Evolutionary conservation across 371 early-diverging fungal genomes (phyloP).

Genomic region (Haplosporangium sp.): DNA sequence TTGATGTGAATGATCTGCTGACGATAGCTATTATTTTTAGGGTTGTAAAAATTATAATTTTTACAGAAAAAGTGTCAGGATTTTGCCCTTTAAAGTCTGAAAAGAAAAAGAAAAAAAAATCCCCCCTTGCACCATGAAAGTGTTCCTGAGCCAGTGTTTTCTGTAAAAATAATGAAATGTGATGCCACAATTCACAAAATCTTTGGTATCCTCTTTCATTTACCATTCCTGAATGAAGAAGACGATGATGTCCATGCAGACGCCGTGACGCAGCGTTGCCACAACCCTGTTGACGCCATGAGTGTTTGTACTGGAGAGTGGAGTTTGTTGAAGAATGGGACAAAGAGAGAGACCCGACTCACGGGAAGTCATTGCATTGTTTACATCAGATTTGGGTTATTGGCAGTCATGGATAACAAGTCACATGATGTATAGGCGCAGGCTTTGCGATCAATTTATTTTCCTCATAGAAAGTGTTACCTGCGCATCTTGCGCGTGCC

Average conservation of each 20-base stretch:
- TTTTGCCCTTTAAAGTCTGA: background rate
- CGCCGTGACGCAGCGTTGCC: slow-evolving; percentile 43
- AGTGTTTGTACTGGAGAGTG: background rate
- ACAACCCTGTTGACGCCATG: slow-evolving; percentile 52
- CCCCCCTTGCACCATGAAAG: background rate
- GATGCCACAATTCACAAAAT: background rate
- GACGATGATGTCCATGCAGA: slow-evolving; percentile 26
- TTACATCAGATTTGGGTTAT: background rate
- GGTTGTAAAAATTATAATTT: background rate
- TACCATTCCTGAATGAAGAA: slow-evolving; percentile 36
- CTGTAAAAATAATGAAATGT: background rate
- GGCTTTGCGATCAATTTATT: no score
- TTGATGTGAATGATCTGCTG: slow-evolving; percentile 28
- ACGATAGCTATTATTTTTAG: slow-evolving; percentile 17
- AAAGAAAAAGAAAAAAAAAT: background rate
- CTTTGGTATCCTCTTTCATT: background rate
- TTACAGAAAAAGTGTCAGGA: background rate
- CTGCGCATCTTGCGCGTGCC: no score
- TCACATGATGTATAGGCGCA: background rate
- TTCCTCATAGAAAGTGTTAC: no score
- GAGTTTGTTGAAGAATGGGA: background rate
- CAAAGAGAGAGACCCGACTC: background rate
- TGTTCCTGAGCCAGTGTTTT: background rate
- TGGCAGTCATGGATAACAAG: background rate
- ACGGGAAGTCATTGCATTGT: slow-evolving; percentile 2